A percentile compares a stretch with the other conserved stretches of the same genome.
phyloP scores from a whole-genome alignment of 306 rosid genomes.

The Purshia tridentata region DNA sequence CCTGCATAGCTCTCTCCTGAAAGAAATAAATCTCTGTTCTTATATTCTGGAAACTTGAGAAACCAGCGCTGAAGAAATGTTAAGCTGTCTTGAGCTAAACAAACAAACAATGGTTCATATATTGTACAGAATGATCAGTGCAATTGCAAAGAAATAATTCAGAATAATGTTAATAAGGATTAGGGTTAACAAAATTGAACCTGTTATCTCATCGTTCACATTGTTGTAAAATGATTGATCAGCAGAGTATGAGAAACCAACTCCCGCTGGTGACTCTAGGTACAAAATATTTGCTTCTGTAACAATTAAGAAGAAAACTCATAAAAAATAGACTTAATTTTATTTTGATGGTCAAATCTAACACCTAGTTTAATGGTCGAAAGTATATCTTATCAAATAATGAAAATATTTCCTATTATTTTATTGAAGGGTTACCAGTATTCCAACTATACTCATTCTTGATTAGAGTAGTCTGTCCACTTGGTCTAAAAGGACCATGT shows the following conservation, averaged over 20 bases:
- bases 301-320: neutral
- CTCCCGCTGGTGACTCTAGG: conserved; percentile 49
- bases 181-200: conserved; percentile 1
- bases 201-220: conserved; percentile 35
- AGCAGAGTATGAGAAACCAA: conserved; percentile 46
- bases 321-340: too few relatives aligned
- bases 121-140: too few relatives aligned
- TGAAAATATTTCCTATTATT: too few relatives aligned
- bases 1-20: conserved; percentile 53
- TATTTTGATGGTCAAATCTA: too few relatives aligned
- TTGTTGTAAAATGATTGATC: conserved; percentile 29
- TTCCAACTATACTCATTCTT: conserved; percentile 41
- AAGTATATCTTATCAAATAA: too few relatives aligned
- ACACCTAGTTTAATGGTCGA: too few relatives aligned
- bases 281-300: conserved; percentile 46
- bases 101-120: neutral
- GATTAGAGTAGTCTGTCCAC: conserved; percentile 7
- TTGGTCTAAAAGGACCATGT: conserved; percentile 37
- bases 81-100: conserved; percentile 37
- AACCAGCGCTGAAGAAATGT: conserved; percentile 41
- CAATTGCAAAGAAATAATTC: too few relatives aligned
- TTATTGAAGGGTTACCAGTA: conserved; percentile 23
- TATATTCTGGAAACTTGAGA: conserved; percentile 38
- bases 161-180: too few relatives aligned
- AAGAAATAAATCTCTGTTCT: conserved; percentile 27